These are phyloP conservation scores for Lentinula novae-zelandiae DNA, from an alignment of 1,284 basidiomycete genomes.

Conservation along the genomic window DNA sequence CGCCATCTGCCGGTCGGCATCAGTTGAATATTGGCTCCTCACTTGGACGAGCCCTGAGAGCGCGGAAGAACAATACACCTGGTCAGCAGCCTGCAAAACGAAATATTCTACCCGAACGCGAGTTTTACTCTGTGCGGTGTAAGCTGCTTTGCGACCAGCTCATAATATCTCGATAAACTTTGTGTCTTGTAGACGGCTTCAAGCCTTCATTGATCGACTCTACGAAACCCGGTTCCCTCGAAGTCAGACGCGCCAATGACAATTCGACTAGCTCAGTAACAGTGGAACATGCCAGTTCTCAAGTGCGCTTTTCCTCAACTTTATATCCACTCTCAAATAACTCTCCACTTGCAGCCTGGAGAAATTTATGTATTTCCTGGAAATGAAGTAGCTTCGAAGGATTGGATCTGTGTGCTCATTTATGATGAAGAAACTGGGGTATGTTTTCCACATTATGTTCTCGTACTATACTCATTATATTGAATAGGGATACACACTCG, in stretches of 20 bases:
- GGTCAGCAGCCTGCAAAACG: constrained; percentile 31
- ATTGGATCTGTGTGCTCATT: constrained; percentile 71
- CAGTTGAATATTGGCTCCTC: constrained; percentile 55
- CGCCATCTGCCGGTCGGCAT: constrained; percentile 51
- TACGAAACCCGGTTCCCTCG: constrained; percentile 58
- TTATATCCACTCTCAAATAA: not conserved
- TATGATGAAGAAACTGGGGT: constrained; percentile 71
- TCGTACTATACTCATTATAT: not conserved
- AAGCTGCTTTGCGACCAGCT: constrained; percentile 23
- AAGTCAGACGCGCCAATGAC: constrained; percentile 43
- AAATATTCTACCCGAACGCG: constrained; percentile 48
- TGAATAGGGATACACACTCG: constrained; percentile 61
- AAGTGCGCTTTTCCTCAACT: constrained; percentile 36
- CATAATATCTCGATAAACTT: not conserved
- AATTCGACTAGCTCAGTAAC: constrained; percentile 43
- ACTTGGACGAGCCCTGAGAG: constrained; percentile 53
- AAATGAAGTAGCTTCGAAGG: constrained; percentile 52
- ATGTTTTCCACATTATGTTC: constrained; percentile 22
- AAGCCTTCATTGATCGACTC: constrained; percentile 67
- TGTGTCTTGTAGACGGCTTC: constrained; percentile 55
- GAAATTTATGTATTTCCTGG: constrained; percentile 7
- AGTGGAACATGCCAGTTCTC: constrained; percentile 60
- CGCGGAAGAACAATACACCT: constrained; percentile 45
- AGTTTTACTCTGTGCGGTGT: constrained; percentile 75
- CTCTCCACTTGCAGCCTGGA: constrained; percentile 10